These are phyloP conservation scores for Phytopythium ostracodes DNA, from an alignment of 352 stramenopile genomes.

Conservation along the genomic window DNA sequence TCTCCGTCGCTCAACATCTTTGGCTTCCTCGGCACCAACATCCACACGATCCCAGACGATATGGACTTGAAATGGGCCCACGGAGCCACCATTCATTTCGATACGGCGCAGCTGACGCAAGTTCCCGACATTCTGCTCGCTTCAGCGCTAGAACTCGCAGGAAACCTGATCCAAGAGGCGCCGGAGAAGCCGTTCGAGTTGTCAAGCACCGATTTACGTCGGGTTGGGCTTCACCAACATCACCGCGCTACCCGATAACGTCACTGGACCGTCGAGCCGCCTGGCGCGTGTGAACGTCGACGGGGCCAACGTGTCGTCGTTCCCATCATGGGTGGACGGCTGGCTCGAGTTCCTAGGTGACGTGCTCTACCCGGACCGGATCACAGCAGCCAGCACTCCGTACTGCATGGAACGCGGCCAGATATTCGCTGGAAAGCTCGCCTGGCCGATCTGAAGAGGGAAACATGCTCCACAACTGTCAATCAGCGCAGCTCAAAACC, in stretches of 20 bases:
- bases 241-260: neutral
- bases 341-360: constrained; percentile 11
- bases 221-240: neutral
- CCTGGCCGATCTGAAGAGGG: too few relatives aligned
- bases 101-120: neutral
- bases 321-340: constrained; percentile 22
- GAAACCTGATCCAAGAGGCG: constrained; percentile 3
- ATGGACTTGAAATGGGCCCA: constrained; percentile 5
- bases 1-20: neutral
- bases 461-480: too few relatives aligned
- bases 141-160: neutral
- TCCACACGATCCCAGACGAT: neutral
- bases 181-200: neutral
- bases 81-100: constrained; percentile 1
- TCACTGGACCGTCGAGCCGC: neutral
- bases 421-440: neutral
- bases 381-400: constrained; percentile 12
- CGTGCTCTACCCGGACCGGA: constrained; percentile 5
- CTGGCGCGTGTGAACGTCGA: constrained; percentile 10
- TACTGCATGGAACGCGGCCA: neutral
- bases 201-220: neutral
- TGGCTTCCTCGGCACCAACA: constrained; percentile 4
- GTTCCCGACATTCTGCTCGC: neutral
- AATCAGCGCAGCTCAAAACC: too few relatives aligned
- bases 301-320: constrained; percentile 19